Evolutionary conservation across 176 grass and related monocot genomes (phyloP), one percentile per base, ranked within the genome.

Genomic region (Coix lacrymajobi): DNA sequence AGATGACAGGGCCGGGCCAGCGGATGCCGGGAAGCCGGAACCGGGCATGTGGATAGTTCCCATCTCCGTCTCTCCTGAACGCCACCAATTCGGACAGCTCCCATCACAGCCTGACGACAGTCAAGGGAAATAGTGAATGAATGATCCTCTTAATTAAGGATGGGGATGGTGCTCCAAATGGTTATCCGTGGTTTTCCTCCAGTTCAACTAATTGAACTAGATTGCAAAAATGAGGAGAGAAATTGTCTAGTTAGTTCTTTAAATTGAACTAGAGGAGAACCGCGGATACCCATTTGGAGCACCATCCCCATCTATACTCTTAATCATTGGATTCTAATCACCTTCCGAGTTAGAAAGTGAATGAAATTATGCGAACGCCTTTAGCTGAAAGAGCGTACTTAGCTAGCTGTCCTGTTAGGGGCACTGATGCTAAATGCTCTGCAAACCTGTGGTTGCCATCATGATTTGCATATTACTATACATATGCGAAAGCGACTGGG

Each of bases 311-410:
- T n/a, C n/a, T n/a, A n/a, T n/a, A n/a, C n/a, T 38, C 66, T 79
- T 76, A 79, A 83, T 86, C 79, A 86, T 90, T 86, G 73, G 84
- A 41, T 79, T 74, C 46, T 64, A 40, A 81, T 28, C 58, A 83
- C 73, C 84, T 39, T 81, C 79, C 56, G 41, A 17, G 26, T 33
- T 82, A 37, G 64, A 85, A 33, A 72, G 24, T 25, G 9, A 32
- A 5, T 16, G 70, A 54, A 69, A 89, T 20, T 46, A 36, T 69
- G 36, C 31, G 37, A 66, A 54, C 1, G 67, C 45, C n/a, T 84
- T 88, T 75, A 39, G 46, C 38, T 33, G 73, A 67, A 76, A 39
- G 40, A 6, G 62, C 29, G 75, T 67, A 86, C 79, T 82, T 90
- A 48, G 78, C 66, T 90, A 48, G 78, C 66, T 90, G 73, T 78